Conservation (phyloP, 192 early-diverging fungal species). For the Fimicolochytrium jonesii region DNA sequence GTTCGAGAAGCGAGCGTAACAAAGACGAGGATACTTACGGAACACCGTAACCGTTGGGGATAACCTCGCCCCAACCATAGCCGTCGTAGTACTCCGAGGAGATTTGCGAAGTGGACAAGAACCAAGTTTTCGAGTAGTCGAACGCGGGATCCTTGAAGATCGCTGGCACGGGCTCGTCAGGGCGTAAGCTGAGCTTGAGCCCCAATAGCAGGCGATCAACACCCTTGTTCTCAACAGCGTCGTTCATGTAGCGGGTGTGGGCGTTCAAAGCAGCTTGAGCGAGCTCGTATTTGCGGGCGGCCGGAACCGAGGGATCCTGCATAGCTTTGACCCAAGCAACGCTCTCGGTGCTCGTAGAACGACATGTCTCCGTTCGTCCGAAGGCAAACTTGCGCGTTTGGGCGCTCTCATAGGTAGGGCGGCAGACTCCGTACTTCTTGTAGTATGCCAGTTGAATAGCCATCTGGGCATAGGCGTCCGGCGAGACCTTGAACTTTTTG, state of each 20-base stretch:
- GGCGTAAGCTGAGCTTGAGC: slow-evolving; percentile 70
- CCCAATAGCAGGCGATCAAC: slow-evolving; percentile 92
- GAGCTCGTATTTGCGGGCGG: slow-evolving; percentile 58
- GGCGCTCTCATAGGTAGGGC: slow-evolving; percentile 90
- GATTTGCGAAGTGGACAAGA: slow-evolving; percentile 88
- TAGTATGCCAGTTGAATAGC: slow-evolving; percentile 95
- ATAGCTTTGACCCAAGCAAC: slow-evolving; percentile 82
- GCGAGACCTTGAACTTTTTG: slow-evolving; percentile 63
- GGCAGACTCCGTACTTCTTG: slow-evolving; percentile 72
- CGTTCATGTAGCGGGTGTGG: slow-evolving; percentile 78
- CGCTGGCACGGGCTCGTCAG: slow-evolving; percentile 71
- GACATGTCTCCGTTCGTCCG: slow-evolving; percentile 92
- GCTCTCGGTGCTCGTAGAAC: slow-evolving; percentile 72
- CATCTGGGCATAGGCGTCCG: slow-evolving; percentile 70
- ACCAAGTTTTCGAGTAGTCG: slow-evolving; percentile 79
- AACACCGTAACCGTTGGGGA: slow-evolving; percentile 85
- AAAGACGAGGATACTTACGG: too few species aligned
- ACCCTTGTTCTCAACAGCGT: slow-evolving; percentile 75
- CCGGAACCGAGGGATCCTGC: slow-evolving; percentile 54
- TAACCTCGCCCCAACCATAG: slow-evolving; percentile 77
- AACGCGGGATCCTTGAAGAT: slow-evolving; percentile 87
- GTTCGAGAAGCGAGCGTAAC: too few species aligned
- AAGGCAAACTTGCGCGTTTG: slow-evolving; percentile 88
- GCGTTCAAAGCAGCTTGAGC: slow-evolving; percentile 70
- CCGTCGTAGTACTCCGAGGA: slow-evolving; percentile 88